These are phyloP conservation scores for Pichia sp. DNA, from an alignment of 1,139 yeast species.

Conservation along the genomic window DNA sequence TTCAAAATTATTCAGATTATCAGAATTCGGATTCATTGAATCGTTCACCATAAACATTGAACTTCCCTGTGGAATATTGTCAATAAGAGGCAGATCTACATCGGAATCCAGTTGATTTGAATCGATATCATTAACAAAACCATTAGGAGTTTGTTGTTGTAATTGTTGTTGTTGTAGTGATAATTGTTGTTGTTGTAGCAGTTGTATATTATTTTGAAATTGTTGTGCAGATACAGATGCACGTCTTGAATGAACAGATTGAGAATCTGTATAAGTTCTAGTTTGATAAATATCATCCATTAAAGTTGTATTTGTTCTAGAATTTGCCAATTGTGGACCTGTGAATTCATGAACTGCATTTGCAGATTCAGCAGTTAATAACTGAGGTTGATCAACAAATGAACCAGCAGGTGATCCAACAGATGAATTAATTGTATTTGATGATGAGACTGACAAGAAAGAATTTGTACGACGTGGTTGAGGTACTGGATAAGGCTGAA, in stretches of 20 bases:
- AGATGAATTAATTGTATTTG: slow-evolving; percentile 23
- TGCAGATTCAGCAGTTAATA: slow-evolving; percentile 22
- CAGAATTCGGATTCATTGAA: neutral
- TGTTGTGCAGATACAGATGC: neutral
- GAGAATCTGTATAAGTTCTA: slow-evolving; percentile 26
- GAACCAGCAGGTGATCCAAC: slow-evolving; percentile 18
- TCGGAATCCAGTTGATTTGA: neutral
- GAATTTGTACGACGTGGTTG: slow-evolving; percentile 27
- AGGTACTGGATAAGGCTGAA: slow-evolving; percentile 26
- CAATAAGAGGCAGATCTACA: slow-evolving; percentile 10
- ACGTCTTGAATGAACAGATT: slow-evolving; percentile 7
- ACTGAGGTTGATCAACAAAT: slow-evolving; percentile 25
- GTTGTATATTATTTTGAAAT: neutral
- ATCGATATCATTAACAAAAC: slow-evolving; percentile 3
- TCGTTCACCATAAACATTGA: slow-evolving; percentile 3
- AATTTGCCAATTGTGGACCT: slow-evolving; percentile 27
- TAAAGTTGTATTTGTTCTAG: slow-evolving; percentile 29
- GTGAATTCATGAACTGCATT: slow-evolving; percentile 19
- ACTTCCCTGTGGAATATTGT: slow-evolving; percentile 9
- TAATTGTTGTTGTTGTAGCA: neutral
- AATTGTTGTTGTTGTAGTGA: neutral
- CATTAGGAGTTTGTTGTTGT: neutral
- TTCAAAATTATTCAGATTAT: too few relatives aligned
- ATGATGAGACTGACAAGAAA: slow-evolving; percentile 27
- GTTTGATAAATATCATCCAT: slow-evolving; percentile 31